A percentile compares a stretch with the other conserved stretches of the same genome.
Evolutionary conservation across 1,284 basidiomycete genomes (phyloP).

Genomic region (Wallemia mellicola): DNA sequence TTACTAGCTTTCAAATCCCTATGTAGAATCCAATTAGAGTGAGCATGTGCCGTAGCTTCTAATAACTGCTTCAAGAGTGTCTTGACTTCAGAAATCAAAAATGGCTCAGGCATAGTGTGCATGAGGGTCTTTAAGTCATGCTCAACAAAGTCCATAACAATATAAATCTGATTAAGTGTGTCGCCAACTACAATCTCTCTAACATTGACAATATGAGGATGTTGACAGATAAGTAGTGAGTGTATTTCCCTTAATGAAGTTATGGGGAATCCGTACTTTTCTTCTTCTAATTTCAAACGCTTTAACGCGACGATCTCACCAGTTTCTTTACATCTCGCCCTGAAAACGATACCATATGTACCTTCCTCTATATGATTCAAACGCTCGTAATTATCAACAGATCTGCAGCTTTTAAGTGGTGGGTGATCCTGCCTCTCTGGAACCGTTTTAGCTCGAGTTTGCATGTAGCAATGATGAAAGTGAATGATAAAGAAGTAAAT

Average conservation of each 20-base stretch:
- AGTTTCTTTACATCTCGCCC: constrained; percentile 71
- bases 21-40: constrained; percentile 89
- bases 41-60: constrained; percentile 74
- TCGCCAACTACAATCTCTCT: constrained; percentile 97
- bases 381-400: constrained; percentile 69
- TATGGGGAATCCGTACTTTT: constrained; percentile 93
- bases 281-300: constrained; percentile 90
- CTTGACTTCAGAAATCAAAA: constrained; percentile 92
- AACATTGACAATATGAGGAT: constrained; percentile 83
- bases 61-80: constrained; percentile 76
- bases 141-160: constrained; percentile 98
- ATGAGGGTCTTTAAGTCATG: constrained; percentile 93
- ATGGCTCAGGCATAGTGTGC: constrained; percentile 72
- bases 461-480: not conserved
- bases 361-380: constrained; percentile 98
- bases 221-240: constrained; percentile 64
- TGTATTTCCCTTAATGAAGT: constrained; percentile 84
- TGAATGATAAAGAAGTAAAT: not conserved
- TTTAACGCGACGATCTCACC: constrained; percentile 89
- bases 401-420: constrained; percentile 45
- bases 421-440: constrained; percentile 23
- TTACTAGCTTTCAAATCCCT: constrained; percentile 95
- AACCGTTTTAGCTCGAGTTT: not conserved
- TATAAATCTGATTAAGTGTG: constrained; percentile 94
- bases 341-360: constrained; percentile 88